phyloP scores from a whole-genome alignment of 108 stramenopile genomes.

The Mediolabrus comicus region DNA sequence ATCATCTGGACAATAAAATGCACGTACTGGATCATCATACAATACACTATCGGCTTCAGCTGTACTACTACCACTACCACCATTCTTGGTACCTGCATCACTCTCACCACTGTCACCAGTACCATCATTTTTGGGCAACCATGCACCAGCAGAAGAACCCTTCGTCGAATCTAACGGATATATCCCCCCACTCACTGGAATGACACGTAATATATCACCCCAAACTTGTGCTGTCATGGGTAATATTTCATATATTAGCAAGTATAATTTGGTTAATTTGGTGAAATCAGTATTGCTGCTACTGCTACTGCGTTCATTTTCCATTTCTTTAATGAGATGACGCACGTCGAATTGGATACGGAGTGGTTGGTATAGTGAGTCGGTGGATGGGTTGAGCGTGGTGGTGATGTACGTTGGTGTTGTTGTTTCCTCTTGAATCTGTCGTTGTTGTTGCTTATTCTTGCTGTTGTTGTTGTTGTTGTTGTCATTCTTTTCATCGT shows the following conservation, averaged over 20 bases:
- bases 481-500: not conserved
- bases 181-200: constrained; percentile 44
- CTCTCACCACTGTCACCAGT: not conserved
- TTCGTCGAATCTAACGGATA: constrained; percentile 33
- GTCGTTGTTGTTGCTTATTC: not conserved
- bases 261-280: constrained; percentile 37
- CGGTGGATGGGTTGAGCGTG: constrained; percentile 18
- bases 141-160: constrained; percentile 17
- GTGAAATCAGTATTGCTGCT: not conserved
- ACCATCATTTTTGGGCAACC: constrained; percentile 6
- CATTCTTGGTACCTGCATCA: not conserved
- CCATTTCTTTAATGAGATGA: constrained; percentile 15
- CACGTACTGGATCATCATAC: constrained; percentile 37
- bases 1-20: constrained; percentile 42
- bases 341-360: constrained; percentile 40
- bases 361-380: constrained; percentile 34
- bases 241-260: constrained; percentile 40
- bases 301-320: constrained; percentile 13
- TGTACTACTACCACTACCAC: not conserved
- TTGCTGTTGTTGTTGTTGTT: not conserved
- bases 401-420: constrained; percentile 1
- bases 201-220: constrained; percentile 38
- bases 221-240: constrained; percentile 36
- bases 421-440: not conserved
- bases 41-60: constrained; percentile 6